Conservation (phyloP, 345 rosid genomes). For the Camelina sativa region DNA sequence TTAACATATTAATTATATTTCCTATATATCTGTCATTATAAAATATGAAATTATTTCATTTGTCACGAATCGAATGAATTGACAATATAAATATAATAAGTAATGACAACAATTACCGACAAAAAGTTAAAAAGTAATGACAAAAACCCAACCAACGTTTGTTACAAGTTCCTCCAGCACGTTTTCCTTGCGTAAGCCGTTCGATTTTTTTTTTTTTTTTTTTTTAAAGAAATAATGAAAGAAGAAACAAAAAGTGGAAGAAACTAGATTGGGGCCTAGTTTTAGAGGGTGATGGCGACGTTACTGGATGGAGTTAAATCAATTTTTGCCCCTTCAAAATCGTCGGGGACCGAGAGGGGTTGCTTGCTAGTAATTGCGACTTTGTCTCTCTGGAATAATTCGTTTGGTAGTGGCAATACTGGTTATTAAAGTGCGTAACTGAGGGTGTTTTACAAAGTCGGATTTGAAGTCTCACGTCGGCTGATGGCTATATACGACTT, state of each 20-base stretch:
- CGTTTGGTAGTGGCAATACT: not conserved
- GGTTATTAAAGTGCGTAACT: not conserved
- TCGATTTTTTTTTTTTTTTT: too few relatives aligned
- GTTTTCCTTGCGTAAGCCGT: conserved; percentile 33
- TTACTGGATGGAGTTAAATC: conserved; percentile 15
- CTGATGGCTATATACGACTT: conserved; percentile 26
- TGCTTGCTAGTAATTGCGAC: not conserved
- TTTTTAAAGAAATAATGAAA: too few relatives aligned
- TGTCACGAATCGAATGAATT: not conserved
- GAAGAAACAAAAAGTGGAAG: not conserved
- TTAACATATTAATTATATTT: too few relatives aligned
- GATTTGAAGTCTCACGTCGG: conserved; percentile 20
- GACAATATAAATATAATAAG: not conserved
- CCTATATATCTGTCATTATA: not conserved
- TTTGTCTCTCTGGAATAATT: not conserved
- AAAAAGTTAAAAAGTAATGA: not conserved
- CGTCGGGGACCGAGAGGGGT: not conserved
- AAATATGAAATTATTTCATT: not conserved
- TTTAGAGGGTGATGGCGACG: conserved; percentile 23
- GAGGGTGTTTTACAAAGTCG: not conserved
- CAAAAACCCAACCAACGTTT: conserved; percentile 8
- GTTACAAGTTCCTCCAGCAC: conserved; percentile 20
- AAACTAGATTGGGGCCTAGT: not conserved
- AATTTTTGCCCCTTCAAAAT: not conserved
- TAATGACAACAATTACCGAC: not conserved